Conservation (phyloP, 441 rosid species). For the Eruca vesicaria region DNA sequence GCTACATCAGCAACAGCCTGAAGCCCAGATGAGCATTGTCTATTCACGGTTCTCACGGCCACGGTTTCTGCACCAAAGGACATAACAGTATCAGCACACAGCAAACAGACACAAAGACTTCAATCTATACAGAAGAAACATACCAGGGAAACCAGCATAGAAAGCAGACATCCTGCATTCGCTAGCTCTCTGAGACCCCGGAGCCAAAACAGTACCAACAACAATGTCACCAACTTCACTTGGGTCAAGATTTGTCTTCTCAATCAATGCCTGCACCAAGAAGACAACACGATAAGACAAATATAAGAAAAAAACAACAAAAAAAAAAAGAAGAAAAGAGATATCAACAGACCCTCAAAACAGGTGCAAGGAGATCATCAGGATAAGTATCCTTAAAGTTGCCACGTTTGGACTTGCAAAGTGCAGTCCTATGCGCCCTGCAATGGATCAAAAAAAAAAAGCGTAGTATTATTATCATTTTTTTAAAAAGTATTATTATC, state of each 20-base stretch:
- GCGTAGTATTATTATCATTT: too few relatives aligned
- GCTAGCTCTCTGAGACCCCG: conserved; percentile 88
- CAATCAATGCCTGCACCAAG: conserved; percentile 67
- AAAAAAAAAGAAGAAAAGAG: not conserved
- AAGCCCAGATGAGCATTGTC: conserved; percentile 98
- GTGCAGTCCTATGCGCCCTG: conserved; percentile 88
- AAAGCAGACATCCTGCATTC: conserved; percentile 99
- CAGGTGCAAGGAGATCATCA: conserved; percentile 93
- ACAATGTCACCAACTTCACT: conserved; percentile 94
- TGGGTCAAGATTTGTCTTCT: conserved; percentile 78
- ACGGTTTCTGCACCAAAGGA: conserved; percentile 60
- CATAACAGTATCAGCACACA: conserved; percentile 3
- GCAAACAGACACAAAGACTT: not conserved
- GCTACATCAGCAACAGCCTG: conserved; percentile 99
- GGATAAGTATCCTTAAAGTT: conserved; percentile 93
- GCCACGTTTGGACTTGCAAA: conserved; percentile 90
- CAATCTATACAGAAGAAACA: not conserved
- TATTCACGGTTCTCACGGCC: conserved; percentile 88
- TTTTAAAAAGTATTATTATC: too few relatives aligned
- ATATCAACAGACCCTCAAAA: conserved; percentile 58
- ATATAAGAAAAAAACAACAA: not conserved
- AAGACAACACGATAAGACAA: not conserved
- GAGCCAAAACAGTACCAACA: conserved; percentile 91
- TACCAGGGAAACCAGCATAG: conserved; percentile 99
- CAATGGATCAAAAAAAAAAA: not conserved